Base-by-base conservation (phyloP, 345 rosid species). In the Eucalyptus brandiana region DNA sequence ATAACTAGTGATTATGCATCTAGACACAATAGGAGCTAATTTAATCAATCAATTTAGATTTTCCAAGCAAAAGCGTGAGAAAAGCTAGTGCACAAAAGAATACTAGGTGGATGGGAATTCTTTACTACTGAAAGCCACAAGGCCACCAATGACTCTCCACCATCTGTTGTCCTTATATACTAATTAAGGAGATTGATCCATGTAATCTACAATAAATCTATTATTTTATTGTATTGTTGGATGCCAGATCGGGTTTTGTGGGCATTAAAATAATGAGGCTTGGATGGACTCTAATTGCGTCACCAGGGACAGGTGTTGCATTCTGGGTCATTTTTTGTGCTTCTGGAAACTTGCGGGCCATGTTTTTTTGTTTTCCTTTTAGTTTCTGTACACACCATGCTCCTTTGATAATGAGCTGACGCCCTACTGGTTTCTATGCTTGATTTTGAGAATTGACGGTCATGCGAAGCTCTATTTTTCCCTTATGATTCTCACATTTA, bases 91-190 rank as follows among this genome's bases (percentile, higher is more conserved):
- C 30, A 76, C 85, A 76, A 76, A 76, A 76, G 47, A 76, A 76
- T 76, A 37, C 85, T 76, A 76, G 85, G 85, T 76, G 53, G 87
- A 86, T 62, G 47, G 87, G 67, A 86, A 44, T 88, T 86, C 37
- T 49, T 30, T 69, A 72, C 81, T 65, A 89, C 91, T 88, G 89
- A 67, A 87, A 89, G 91, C 93, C 92, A 90, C 91, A 86, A 90
- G 87, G 45, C 91, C 89, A 88, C 90, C 89, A 92, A 93, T 91
- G 89, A 87, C 91, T 86, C 67, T 91, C 89, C 45, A 45, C n/a
- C 87, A 86, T n/a, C 56, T 53, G 87, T 23, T 49, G 45, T 19
- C 45, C 62, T 86, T 86, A 19, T 53, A 86, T 40, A 86, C 87
- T 53, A 51, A 53, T 34, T 51, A 19, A 86, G 40, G 42, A 86